Base-by-base conservation (phyloP, 2,329 filamentous ascomycete genomes). In the Ceratocystiopsis minuta region DNA sequence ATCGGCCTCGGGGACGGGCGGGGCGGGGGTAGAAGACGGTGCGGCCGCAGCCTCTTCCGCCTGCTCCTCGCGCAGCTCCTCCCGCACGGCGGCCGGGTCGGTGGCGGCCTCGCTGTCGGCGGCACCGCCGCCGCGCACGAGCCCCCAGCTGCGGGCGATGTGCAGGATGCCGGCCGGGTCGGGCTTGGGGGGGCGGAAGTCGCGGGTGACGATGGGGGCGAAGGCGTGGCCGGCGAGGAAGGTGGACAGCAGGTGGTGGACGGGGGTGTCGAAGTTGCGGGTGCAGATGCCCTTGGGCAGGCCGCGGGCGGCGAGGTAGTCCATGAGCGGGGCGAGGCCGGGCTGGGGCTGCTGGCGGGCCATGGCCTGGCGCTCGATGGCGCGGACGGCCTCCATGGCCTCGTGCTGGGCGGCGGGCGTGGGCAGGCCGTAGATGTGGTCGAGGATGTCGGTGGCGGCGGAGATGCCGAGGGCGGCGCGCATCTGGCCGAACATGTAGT, bases 401-500 rank as follows among this genome's bases (percentile, higher is more conserved):
- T 61, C 58, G 42, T 73, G 64, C 52, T 78, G 78, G 40, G 59
- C 53, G 13, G 72, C 60, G 0, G 60, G 52, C 4, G 68, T 65
- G 0, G 86, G 76, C 0, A 96, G 75, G 3, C 67, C 61, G 56
- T 86, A 78, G 55, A 95, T 78, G 62, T 96, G 83, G 46, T 86
- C 78, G 36, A 98, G 77, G 55, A 98, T 96, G 60, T 98, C 90
- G 53, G 67, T 64, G 33, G 65, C 60, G 56, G 78, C 80, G 47
- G 73, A 57, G 51, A 96, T 95, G 39, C 65, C 67, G 15, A 96
- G 71, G 9, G 75, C 78, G 14, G 63, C 55, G 49, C 78, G 79
- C 88, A 98, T 96, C 55, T 92, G 71, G 16, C 62, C 59, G 61
- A 96, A 96, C 88, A 96, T 98, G 69, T 94, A 84, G 51, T 81